Conservation (phyloP, 148 eudicot species). For the Rhododendron mucronatum region DNA sequence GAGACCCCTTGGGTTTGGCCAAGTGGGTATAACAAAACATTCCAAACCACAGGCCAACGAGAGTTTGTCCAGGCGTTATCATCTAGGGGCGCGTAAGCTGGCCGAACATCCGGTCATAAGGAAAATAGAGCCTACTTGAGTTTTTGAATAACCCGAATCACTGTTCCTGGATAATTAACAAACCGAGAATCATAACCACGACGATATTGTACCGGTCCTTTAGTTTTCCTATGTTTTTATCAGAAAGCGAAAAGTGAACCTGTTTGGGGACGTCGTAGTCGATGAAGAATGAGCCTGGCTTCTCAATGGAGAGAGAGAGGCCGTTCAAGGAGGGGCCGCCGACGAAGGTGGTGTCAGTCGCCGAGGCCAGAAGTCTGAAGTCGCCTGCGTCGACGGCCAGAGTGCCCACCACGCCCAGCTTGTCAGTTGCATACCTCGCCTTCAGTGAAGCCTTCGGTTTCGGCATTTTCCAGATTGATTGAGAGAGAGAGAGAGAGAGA, state of each 20-base stretch:
- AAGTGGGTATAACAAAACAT: no score
- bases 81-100: no score
- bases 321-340: slow-evolving; percentile 31
- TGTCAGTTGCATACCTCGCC: slow-evolving; percentile 30
- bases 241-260: slow-evolving; percentile 12
- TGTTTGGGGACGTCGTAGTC: slow-evolving; percentile 49
- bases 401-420: slow-evolving; percentile 29
- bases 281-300: slow-evolving; percentile 49
- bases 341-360: slow-evolving; percentile 42
- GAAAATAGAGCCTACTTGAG: not conserved
- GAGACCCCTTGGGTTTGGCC: no score
- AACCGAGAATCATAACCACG: not conserved
- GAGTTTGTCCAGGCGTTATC: no score
- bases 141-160: not conserved
- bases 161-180: not conserved
- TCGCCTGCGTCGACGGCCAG: slow-evolving; percentile 46
- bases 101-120: no score
- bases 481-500: not conserved
- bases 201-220: not conserved
- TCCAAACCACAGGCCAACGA: no score
- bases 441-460: slow-evolving; percentile 33
- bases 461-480: not conserved
- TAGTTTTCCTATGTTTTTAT: not conserved
- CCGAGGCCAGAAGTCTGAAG: slow-evolving; percentile 36
- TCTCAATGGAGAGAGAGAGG: slow-evolving; percentile 44